These are phyloP conservation scores for Astraeus odoratus DNA, from an alignment of 768 basidiomycete genomes.

Conservation along the genomic window DNA sequence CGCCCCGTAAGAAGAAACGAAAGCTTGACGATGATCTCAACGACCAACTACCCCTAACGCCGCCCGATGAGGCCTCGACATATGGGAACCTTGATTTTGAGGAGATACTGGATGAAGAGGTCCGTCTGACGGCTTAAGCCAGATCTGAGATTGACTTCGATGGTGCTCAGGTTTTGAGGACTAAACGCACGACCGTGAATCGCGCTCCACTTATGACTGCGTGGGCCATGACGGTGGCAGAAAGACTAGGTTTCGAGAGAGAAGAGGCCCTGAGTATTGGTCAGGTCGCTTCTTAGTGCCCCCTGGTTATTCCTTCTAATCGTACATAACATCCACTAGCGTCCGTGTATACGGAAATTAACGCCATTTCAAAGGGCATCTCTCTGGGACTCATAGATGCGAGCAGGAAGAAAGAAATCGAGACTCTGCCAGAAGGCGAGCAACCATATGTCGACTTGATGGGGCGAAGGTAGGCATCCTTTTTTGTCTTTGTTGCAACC, in stretches of 20 bases:
- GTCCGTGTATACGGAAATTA: conserved; percentile 90
- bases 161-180: conserved; percentile 43
- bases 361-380: conserved; percentile 79
- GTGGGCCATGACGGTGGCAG: conserved; percentile 85
- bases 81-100: conserved; percentile 61
- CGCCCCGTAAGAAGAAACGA: conserved; percentile 46
- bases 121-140: conserved; percentile 22
- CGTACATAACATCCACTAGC: conserved; percentile 43
- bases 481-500: not conserved
- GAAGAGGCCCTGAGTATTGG: conserved; percentile 92
- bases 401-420: conserved; percentile 45
- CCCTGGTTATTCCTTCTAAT: not conserved
- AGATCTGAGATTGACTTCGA: conserved; percentile 2
- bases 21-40: conserved; percentile 39
- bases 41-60: conserved; percentile 49
- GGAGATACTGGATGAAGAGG: conserved; percentile 68
- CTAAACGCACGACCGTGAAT: conserved; percentile 67
- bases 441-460: conserved; percentile 87
- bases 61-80: conserved; percentile 41
- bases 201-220: conserved; percentile 93
- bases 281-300: conserved; percentile 22
- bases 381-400: conserved; percentile 71
- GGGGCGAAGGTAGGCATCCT: conserved; percentile 54
- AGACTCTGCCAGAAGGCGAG: conserved; percentile 47
- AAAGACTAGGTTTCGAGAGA: conserved; percentile 76